A percentile compares a stretch with the other conserved stretches of the same genome.
These are phyloP conservation scores for Cytospora chrysosperma DNA, from an alignment of 2,329 filamentous ascomycete genomes.

Conservation along the genomic window DNA sequence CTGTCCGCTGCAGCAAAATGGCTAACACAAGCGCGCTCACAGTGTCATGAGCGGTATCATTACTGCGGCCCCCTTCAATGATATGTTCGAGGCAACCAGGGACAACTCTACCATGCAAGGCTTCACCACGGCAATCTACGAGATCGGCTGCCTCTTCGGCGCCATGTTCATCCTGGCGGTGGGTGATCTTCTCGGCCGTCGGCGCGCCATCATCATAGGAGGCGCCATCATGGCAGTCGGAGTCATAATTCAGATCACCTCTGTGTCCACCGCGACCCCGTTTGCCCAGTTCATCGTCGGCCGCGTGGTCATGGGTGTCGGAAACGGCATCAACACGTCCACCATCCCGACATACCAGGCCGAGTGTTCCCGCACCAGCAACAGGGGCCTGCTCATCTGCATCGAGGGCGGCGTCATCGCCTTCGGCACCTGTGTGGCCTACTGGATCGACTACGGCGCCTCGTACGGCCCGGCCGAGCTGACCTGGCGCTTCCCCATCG, in stretches of 20 bases:
- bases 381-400: conserved; percentile 43
- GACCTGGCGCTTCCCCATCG: conserved; percentile 56
- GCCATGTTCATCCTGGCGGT: conserved; percentile 49
- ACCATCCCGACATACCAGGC: conserved; percentile 50
- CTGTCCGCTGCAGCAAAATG: conserved; percentile 2
- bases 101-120: conserved; percentile 48
- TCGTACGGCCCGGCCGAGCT: conserved; percentile 43
- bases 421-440: conserved; percentile 40
- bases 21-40: conserved; percentile 15
- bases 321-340: conserved; percentile 51
- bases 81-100: conserved; percentile 45
- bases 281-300: conserved; percentile 48
- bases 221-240: conserved; percentile 59
- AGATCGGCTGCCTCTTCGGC: conserved; percentile 45
- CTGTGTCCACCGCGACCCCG: conserved; percentile 30
- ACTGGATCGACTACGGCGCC: conserved; percentile 51
- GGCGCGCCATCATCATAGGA: conserved; percentile 57
- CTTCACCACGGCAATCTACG: conserved; percentile 48
- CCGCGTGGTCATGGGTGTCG: conserved; percentile 51
- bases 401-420: conserved; percentile 47
- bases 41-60: conserved; percentile 55
- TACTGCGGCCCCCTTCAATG: conserved; percentile 48
- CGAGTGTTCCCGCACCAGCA: conserved; percentile 44
- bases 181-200: conserved; percentile 52
- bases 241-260: conserved; percentile 55